These are phyloP conservation scores for Globisporangium nunn DNA, from an alignment of 352 stramenopile genomes.

Conservation along the genomic window DNA sequence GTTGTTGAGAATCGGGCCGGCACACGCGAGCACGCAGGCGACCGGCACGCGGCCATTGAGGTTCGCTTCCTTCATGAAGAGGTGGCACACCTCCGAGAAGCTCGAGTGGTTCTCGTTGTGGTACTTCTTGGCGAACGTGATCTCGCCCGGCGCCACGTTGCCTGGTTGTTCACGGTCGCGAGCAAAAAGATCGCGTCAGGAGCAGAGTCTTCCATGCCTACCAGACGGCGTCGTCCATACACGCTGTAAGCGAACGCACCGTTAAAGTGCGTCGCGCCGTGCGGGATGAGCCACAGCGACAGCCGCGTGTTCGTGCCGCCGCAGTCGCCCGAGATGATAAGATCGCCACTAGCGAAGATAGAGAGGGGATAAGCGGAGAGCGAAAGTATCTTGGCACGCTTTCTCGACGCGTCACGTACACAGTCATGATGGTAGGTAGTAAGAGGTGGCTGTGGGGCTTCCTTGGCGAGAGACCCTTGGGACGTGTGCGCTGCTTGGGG, in stretches of 20 bases:
- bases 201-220: background rate
- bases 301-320: conserved; percentile 96
- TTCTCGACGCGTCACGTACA: background rate
- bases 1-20: conserved; percentile 76
- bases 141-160: conserved; percentile 68
- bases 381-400: background rate
- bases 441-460: too few relatives aligned
- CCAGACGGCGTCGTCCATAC: too few relatives aligned
- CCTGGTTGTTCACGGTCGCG: conserved; percentile 13
- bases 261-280: conserved; percentile 45
- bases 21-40: conserved; percentile 72
- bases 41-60: conserved; percentile 51
- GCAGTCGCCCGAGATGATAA: conserved; percentile 91
- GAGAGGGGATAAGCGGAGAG: background rate
- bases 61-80: conserved; percentile 92
- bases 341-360: conserved; percentile 33
- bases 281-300: conserved; percentile 79
- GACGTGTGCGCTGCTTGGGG: background rate
- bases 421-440: background rate
- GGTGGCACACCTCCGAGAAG: conserved; percentile 86
- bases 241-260: conserved; percentile 16
- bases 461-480: too few relatives aligned
- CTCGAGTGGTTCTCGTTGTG: conserved; percentile 73
- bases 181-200: conserved; percentile 5
- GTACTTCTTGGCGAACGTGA: conserved; percentile 86